Conservation (phyloP, 371 early-diverging fungal genomes). For the Mucor plumbeus region DNA sequence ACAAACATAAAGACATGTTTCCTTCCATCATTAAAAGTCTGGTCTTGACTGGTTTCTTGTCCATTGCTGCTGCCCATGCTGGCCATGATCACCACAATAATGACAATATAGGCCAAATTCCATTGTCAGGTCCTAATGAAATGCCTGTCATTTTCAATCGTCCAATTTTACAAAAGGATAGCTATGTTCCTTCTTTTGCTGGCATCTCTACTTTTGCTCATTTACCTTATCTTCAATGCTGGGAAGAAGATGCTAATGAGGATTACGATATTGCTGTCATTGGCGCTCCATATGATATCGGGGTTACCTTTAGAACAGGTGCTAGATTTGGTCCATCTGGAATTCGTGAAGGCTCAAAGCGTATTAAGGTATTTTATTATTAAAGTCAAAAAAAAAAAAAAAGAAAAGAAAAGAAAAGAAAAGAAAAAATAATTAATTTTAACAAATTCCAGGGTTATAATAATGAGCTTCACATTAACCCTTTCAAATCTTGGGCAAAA, state of each 20-base stretch:
- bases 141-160: conserved; percentile 26
- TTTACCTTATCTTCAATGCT: conserved; percentile 53
- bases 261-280: conserved; percentile 56
- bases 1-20: not conserved
- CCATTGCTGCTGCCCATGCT: conserved; percentile 18
- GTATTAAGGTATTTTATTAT: conserved; percentile 36
- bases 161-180: conserved; percentile 40
- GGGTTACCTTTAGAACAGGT: conserved; percentile 54
- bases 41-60: conserved; percentile 5
- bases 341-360: conserved; percentile 53
- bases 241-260: conserved; percentile 41
- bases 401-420: not conserved
- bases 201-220: conserved; percentile 60
- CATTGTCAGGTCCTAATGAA: conserved; percentile 22
- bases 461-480: conserved; percentile 38
- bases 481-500: conserved; percentile 55
- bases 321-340: conserved; percentile 58
- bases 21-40: conserved; percentile 13
- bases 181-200: conserved; percentile 45
- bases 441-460: conserved; percentile 39
- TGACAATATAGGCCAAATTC: conserved; percentile 17
- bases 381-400: not conserved
- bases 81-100: conserved; percentile 12
- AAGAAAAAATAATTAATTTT: not conserved
- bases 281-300: conserved; percentile 56